Conservation (phyloP, 345 rosid genomes). For the Dipteronia sinensis region DNA sequence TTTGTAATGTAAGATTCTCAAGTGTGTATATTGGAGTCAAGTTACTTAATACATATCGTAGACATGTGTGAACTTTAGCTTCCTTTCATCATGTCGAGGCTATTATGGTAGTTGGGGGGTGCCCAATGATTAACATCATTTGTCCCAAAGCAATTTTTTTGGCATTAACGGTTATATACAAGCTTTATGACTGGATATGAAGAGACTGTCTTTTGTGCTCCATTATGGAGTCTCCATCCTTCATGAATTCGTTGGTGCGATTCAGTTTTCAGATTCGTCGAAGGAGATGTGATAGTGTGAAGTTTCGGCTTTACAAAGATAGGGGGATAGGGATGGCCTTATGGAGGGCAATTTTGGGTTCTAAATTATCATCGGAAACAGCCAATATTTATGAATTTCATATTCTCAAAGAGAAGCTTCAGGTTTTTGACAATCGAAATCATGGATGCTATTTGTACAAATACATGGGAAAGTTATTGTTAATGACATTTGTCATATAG, state of each 20-base stretch:
- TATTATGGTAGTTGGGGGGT: background rate
- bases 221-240: background rate
- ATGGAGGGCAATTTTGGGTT: background rate
- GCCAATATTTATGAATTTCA: background rate
- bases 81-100: background rate
- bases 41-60: background rate
- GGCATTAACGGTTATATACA: background rate
- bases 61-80: background rate
- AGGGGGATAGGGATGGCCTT: background rate
- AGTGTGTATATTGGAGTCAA: background rate
- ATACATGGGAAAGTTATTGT: background rate
- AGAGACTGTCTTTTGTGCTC: background rate
- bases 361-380: background rate
- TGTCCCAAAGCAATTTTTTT: background rate
- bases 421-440: background rate
- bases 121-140: background rate
- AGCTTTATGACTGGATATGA: constrained; percentile 1
- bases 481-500: too few species aligned
- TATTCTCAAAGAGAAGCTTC: background rate
- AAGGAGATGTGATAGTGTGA: background rate
- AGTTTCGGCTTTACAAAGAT: background rate
- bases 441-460: background rate
- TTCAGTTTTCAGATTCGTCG: background rate
- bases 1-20: background rate
- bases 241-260: background rate